Conservation (phyloP, 805 yeast genomes). For the Nakazawaea peltata region DNA sequence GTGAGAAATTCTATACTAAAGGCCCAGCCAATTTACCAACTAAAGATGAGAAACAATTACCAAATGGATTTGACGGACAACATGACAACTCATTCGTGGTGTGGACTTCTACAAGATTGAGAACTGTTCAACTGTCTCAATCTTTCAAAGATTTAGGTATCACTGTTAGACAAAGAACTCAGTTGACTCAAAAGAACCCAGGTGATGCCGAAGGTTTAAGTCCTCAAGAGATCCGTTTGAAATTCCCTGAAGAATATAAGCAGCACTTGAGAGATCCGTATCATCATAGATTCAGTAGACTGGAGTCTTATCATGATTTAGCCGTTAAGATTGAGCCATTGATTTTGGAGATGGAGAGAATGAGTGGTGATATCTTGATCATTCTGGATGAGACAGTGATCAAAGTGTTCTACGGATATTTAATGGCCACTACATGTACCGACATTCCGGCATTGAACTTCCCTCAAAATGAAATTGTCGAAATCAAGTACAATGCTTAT, state of each 20-base stretch:
- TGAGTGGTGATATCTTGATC: slow-evolving; percentile 78
- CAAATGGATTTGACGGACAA: slow-evolving; percentile 43
- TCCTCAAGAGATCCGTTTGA: slow-evolving; percentile 46
- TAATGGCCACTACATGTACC: slow-evolving; percentile 83
- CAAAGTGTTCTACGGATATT: slow-evolving; percentile 85
- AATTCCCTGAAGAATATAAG: slow-evolving; percentile 63
- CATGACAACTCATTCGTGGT: slow-evolving; percentile 62
- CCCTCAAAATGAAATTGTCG: slow-evolving; percentile 77
- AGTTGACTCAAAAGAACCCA: slow-evolving; percentile 81
- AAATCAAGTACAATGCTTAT: slow-evolving; percentile 82
- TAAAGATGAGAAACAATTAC: slow-evolving; percentile 22
- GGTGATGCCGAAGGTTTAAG: slow-evolving; percentile 75
- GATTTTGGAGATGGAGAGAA: slow-evolving; percentile 87
- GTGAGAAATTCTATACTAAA: slow-evolving; percentile 18
- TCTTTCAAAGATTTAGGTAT: slow-evolving; percentile 58
- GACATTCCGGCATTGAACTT: slow-evolving; percentile 80
- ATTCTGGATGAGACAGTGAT: slow-evolving; percentile 91
- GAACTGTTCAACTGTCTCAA: slow-evolving; percentile 75
- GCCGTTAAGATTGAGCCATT: slow-evolving; percentile 93
- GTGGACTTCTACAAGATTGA: slow-evolving; percentile 90
- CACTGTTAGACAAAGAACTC: slow-evolving; percentile 66
- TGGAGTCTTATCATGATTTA: slow-evolving; percentile 93
- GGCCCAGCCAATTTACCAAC: slow-evolving; percentile 1
- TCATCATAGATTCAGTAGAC: slow-evolving; percentile 85
- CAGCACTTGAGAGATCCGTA: slow-evolving; percentile 73